These are phyloP conservation scores for Podila horticola DNA, from an alignment of 192 early-diverging fungal species.

Conservation along the genomic window DNA sequence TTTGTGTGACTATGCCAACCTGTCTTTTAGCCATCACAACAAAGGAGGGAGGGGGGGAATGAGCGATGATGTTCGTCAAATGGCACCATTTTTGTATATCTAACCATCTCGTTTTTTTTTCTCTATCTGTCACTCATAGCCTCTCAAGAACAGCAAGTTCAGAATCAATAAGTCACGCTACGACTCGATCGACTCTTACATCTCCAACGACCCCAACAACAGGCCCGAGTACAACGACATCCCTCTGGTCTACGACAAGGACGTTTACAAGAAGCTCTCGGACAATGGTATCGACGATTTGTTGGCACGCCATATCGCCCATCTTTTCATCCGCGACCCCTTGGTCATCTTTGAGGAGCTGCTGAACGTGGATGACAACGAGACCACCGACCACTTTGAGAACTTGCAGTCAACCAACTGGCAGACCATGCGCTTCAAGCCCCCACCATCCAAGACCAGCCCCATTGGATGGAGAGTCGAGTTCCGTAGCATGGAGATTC, in stretches of 20 bases:
- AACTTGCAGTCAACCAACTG: conserved; percentile 99
- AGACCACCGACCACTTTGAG: conserved; percentile 96
- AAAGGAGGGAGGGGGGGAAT: not conserved
- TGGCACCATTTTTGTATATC: conserved; percentile 51
- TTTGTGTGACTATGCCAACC: not conserved
- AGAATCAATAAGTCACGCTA: conserved; percentile 97
- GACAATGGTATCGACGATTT: conserved; percentile 87
- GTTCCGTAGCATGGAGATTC: conserved; percentile 97
- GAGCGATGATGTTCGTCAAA: conserved; percentile 25
- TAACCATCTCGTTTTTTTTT: conserved; percentile 15
- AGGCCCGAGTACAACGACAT: conserved; percentile 95
- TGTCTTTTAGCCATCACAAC: too few species aligned
- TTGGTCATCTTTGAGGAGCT: conserved; percentile 95
- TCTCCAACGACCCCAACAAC: conserved; percentile 76
- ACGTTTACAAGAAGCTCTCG: conserved; percentile 78
- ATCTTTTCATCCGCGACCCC: conserved; percentile 98
- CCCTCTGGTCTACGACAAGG: conserved; percentile 79
- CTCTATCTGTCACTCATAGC: conserved; percentile 50
- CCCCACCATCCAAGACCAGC: conserved; percentile 86
- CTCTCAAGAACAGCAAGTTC: conserved; percentile 77
- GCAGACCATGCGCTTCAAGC: conserved; percentile 99
- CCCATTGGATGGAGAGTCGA: conserved; percentile 98
- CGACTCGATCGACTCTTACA: conserved; percentile 92
- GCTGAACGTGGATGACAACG: conserved; percentile 85
- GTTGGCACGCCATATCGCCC: conserved; percentile 91